These are phyloP conservation scores for Paramecium biaurelia DNA, from an alignment of 73 alveolate genomes.

Conservation along the genomic window DNA sequence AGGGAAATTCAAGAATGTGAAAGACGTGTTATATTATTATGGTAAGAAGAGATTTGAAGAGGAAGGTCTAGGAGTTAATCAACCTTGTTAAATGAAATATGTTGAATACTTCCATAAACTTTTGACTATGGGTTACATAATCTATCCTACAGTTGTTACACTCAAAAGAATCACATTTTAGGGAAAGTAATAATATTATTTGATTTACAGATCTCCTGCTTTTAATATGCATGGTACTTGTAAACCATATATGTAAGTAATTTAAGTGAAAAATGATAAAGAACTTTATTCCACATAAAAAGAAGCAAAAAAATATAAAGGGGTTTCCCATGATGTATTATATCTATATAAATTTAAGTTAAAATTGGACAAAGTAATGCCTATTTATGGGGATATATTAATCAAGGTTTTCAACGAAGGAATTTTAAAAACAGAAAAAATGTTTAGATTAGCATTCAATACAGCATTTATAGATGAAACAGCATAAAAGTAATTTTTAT, in stretches of 20 bases:
- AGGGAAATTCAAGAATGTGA: slow-evolving; percentile 68
- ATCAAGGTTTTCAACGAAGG: slow-evolving; percentile 12
- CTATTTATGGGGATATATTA: slow-evolving; percentile 44
- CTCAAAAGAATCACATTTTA: slow-evolving; percentile 44
- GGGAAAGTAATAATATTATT: slow-evolving; percentile 39
- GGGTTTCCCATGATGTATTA: background rate
- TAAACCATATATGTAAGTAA: slow-evolving; percentile 70
- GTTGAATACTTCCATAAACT: slow-evolving; percentile 68
- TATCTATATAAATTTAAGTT: background rate
- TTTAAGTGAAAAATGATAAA: slow-evolving; percentile 63
- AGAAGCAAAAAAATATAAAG: slow-evolving; percentile 28
- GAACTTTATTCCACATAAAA: slow-evolving; percentile 59
- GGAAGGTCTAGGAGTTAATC: slow-evolving; percentile 76
- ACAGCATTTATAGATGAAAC: slow-evolving; percentile 66
- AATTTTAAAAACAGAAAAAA: slow-evolving; percentile 27
- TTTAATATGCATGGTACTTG: slow-evolving; percentile 64
- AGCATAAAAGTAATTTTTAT: slow-evolving; percentile 11
- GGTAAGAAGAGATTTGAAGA: slow-evolving; percentile 67
- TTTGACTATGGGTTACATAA: background rate
- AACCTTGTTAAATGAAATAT: slow-evolving; percentile 76
- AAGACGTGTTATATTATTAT: slow-evolving; percentile 73
- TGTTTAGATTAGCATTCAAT: slow-evolving; percentile 73
- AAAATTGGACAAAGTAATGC: background rate
- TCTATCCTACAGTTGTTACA: slow-evolving; percentile 15
- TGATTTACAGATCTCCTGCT: slow-evolving; percentile 56